Conservation (phyloP, 371 early-diverging fungal genomes). For the Parasitella parasitica region DNA sequence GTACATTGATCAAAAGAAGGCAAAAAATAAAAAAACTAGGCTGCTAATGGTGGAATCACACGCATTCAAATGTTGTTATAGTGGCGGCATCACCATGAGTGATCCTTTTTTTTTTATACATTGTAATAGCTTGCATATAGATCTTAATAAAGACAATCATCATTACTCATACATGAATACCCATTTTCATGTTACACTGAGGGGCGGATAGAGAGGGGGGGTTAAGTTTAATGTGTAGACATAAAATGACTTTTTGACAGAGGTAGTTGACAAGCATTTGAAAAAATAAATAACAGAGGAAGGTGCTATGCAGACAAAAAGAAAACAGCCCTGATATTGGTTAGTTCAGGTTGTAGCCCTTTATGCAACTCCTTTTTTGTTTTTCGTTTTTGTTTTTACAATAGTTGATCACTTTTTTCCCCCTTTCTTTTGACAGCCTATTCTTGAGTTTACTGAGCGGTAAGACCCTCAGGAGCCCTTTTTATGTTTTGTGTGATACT, state of each 20-base stretch:
- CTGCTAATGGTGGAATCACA: too few relatives aligned
- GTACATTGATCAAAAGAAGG: too few relatives aligned
- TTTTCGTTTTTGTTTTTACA: too few relatives aligned
- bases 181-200: background rate
- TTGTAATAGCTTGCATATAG: too few relatives aligned
- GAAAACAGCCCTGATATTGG: background rate
- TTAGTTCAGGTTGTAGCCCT: background rate
- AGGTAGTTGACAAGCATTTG: constrained; percentile 10
- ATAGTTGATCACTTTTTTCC: background rate
- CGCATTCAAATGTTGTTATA: too few relatives aligned
- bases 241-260: constrained; percentile 6
- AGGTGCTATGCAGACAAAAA: constrained; percentile 4
- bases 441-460: background rate
- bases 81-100: background rate
- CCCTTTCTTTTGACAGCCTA: constrained; percentile 6
- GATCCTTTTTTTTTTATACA: too few relatives aligned
- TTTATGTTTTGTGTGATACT: background rate
- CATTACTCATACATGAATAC: too few relatives aligned
- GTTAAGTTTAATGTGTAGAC: background rate
- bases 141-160: too few relatives aligned
- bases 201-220: background rate
- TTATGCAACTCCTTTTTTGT: background rate
- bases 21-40: too few relatives aligned
- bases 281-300: background rate
- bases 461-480: background rate